Evolutionary conservation across 1,284 basidiomycete species (phyloP), one percentile per base, ranked within the genome.

Genomic region (Leccinum griseonigrum): DNA sequence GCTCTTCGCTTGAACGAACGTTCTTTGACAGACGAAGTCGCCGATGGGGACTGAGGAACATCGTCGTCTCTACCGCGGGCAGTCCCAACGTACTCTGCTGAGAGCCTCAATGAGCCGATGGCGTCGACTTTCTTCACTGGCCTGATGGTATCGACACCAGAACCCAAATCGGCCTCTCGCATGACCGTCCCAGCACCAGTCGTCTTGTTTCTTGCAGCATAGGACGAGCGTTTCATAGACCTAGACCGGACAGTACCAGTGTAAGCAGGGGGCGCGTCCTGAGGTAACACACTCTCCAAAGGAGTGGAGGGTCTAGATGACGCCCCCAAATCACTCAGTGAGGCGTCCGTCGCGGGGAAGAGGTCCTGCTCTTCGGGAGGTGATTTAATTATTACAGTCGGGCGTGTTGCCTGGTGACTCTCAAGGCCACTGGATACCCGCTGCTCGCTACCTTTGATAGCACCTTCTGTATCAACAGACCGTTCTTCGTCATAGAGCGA

Each of bases 71-170:
- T 82, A 56, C 76, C 71, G 60, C 87, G 80, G 60, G 86, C 71
- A 64, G 81, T 89, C 22, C 92, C 94, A 28, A 95, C 87, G 71
- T 85, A 95, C 67, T 93, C 93, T 18, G 86, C 81, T 6, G 93
- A 95, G 43, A 93, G 73, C 62, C 88, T 81, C n/a, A 94, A 76
- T 1, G 92, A 94, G 11, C 88, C 87, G 4, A 83, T 80, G 1
- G 88, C 83, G 71, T 97, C 94, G 26, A 96, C 87, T 70, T 93
- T 94, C 81, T 96, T 96, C 65, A 97, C 88, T 0, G 95, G 95
- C 60, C 95, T 84, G 68, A 97, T 92, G 1, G 95, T 97, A 68
- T 92, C 92, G 54, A 92, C 81, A 1, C 94, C 94, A 62, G 82
- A 90, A 6, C 93, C 94, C 8, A 97, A 75, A 75, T 96, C 94